Conservation (phyloP, 306 rosid genomes). For the Trichosanthes cucumerina region DNA sequence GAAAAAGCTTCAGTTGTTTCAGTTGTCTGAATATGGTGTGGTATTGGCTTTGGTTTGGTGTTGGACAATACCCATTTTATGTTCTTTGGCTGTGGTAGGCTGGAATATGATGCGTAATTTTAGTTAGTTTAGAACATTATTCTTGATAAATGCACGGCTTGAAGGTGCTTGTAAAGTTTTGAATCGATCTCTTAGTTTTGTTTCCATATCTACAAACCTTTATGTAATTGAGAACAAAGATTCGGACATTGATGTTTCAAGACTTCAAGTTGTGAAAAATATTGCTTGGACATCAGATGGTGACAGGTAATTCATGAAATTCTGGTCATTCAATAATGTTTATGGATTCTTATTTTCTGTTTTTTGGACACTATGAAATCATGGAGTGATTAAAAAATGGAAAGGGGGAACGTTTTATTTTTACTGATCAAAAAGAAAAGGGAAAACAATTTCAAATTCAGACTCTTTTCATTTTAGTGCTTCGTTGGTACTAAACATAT, state of each 20-base stretch:
- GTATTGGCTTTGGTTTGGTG: background rate
- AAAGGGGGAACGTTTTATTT: too few species aligned
- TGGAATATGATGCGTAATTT: background rate
- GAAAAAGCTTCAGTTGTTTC: background rate
- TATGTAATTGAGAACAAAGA: background rate
- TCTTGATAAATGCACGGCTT: background rate
- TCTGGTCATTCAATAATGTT: too few species aligned
- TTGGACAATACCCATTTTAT: background rate
- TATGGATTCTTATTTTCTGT: too few species aligned
- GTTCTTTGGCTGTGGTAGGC: background rate
- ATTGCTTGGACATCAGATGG: background rate
- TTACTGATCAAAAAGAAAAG: too few species aligned
- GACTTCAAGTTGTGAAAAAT: background rate
- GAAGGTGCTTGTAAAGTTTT: background rate
- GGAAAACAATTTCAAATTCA: too few species aligned
- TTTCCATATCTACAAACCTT: background rate
- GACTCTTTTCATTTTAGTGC: too few species aligned
- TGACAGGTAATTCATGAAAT: too few species aligned
- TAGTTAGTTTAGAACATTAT: background rate
- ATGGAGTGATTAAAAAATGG: too few species aligned
- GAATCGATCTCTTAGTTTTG: background rate
- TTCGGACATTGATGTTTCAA: background rate
- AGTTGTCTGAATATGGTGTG: background rate
- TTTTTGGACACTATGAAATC: too few species aligned
- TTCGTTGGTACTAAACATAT: too few species aligned